phyloP scores from a whole-genome alignment of 805 yeast species.

The Hanseniaspora valbyensis region DNA sequence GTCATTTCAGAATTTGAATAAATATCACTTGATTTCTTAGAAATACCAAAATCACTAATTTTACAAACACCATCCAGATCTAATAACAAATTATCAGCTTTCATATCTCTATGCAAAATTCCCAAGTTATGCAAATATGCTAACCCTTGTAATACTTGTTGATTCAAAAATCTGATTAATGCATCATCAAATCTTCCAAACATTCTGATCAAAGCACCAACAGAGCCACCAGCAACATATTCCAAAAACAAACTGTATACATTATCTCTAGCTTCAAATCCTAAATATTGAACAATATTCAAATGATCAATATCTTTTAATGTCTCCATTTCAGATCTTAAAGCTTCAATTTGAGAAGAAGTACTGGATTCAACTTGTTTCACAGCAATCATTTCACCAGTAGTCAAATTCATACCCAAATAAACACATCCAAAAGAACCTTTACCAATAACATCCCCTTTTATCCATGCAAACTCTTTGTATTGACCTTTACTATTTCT shows the following conservation, averaged over 20 bases:
- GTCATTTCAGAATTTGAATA: slow-evolving; percentile 93
- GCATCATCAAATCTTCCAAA: slow-evolving; percentile 79
- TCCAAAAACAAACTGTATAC: slow-evolving; percentile 82
- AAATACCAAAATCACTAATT: slow-evolving; percentile 93
- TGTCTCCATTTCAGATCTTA: slow-evolving; percentile 83
- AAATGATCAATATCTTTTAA: slow-evolving; percentile 87
- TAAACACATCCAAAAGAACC: slow-evolving; percentile 95
- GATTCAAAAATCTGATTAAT: slow-evolving; percentile 57
- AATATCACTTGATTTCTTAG: slow-evolving; percentile 72
- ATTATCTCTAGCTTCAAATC: slow-evolving; percentile 66
- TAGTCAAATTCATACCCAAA: slow-evolving; percentile 83
- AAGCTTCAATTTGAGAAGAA: slow-evolving; percentile 62
- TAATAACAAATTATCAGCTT: slow-evolving; percentile 80
- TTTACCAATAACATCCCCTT: slow-evolving; percentile 90
- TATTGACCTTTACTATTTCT: slow-evolving; percentile 55
- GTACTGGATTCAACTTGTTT: slow-evolving; percentile 68
- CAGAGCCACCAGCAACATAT: slow-evolving; percentile 96
- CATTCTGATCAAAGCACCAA: slow-evolving; percentile 69
- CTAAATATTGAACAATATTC: slow-evolving; percentile 90
- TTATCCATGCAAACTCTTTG: slow-evolving; percentile 92
- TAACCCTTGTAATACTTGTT: slow-evolving; percentile 73
- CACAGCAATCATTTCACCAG: slow-evolving; percentile 98
- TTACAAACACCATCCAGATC: slow-evolving; percentile 91
- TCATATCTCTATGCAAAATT: slow-evolving; percentile 84
- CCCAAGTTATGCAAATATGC: slow-evolving; percentile 81